phyloP scores from a whole-genome alignment of 805 yeast species.

The Metschnikowia cubensis region DNA sequence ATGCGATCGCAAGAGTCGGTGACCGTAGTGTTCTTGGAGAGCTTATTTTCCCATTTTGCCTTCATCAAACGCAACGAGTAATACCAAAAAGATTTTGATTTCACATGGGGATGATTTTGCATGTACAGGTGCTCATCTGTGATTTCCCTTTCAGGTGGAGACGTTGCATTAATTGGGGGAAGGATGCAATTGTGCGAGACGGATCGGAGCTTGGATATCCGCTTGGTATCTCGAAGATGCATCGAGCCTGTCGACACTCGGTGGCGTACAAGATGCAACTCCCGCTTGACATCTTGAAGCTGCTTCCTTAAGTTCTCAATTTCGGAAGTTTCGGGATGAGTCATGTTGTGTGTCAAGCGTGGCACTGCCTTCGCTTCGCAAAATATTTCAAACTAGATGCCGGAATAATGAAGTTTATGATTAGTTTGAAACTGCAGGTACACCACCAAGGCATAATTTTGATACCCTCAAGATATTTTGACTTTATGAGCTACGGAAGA shows the following conservation, averaged over 20 bases:
- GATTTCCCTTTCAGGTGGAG: not conserved
- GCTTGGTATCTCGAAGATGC: slow-evolving; percentile 1
- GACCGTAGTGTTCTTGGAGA: slow-evolving; percentile 28
- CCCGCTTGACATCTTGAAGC: not conserved
- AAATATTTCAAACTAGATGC: not conserved
- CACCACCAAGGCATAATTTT: not conserved
- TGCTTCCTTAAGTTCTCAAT: not conserved
- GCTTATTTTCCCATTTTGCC: slow-evolving; percentile 13
- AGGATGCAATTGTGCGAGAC: not conserved
- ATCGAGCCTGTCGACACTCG: not conserved
- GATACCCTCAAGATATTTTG: not conserved
- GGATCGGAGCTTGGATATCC: not conserved
- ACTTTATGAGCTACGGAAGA: too few species aligned
- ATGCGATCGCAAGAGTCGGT: slow-evolving; percentile 46
- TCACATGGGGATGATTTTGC: not conserved
- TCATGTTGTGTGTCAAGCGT: not conserved
- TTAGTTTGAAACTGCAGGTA: not conserved
- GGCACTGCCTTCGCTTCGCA: not conserved
- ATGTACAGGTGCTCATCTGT: not conserved
- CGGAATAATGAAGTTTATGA: not conserved
- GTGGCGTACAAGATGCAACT: not conserved
- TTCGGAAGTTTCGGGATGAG: not conserved
- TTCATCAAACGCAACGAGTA: not conserved
- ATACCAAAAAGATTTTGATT: not conserved
- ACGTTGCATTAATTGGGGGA: not conserved